Evolutionary conservation across 2,329 filamentous ascomycete species (phyloP).

Genomic region (Hypoxylon sp.): DNA sequence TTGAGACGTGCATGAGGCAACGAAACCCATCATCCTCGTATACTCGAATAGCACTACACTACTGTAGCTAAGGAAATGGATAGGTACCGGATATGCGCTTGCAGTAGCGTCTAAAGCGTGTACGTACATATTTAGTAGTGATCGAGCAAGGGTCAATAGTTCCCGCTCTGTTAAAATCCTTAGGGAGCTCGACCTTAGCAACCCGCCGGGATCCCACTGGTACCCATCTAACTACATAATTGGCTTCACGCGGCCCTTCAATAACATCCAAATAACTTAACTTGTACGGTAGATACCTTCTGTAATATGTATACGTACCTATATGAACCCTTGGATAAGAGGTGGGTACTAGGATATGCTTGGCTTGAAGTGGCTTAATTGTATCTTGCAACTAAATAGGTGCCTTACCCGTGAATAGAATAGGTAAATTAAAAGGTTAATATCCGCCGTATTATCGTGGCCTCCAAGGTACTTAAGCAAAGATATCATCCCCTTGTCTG

Average conservation of each 20-base stretch:
- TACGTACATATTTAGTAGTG: constrained; percentile 10
- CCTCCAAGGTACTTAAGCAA: constrained; percentile 9
- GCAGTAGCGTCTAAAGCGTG: constrained; percentile 7
- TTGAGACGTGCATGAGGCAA: constrained; percentile 35
- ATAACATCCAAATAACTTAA: background rate
- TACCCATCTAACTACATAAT: constrained; percentile 20
- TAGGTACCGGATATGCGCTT: constrained; percentile 8
- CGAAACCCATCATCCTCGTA: constrained; percentile 17
- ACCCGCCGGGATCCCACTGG: constrained; percentile 23
- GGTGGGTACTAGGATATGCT: background rate
- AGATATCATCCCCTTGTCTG: background rate
- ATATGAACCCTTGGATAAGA: background rate
- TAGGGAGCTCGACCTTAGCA: constrained; percentile 34
- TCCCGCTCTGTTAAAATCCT: constrained; percentile 36
- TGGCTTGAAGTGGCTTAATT: background rate
- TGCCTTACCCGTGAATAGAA: background rate
- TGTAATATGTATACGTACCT: background rate
- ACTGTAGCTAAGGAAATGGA: background rate
- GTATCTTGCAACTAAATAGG: background rate
- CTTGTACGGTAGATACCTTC: background rate
- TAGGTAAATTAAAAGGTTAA: background rate
- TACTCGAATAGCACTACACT: constrained; percentile 5
- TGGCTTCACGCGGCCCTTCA: constrained; percentile 8
- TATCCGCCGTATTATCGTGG: constrained; percentile 1
- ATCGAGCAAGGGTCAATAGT: constrained; percentile 31